These are phyloP conservation scores for Hortiboletus campestris DNA, from an alignment of 768 basidiomycete species.

Conservation along the genomic window DNA sequence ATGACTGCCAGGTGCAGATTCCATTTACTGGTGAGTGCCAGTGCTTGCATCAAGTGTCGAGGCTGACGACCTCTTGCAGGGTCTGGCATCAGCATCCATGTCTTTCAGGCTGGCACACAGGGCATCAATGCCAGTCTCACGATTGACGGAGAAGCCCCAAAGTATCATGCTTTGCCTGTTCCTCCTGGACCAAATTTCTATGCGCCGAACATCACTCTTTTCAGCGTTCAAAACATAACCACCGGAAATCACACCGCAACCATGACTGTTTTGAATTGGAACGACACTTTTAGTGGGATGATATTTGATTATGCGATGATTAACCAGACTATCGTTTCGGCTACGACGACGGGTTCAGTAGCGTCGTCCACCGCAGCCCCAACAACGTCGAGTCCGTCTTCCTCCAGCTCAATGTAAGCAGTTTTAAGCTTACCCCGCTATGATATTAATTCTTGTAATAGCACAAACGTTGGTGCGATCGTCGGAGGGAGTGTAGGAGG, in stretches of 20 bases:
- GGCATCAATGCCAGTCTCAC: constrained; percentile 16
- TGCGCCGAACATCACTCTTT: constrained; percentile 13
- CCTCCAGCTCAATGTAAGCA: neutral
- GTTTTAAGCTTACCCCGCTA: no score
- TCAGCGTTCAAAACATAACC: constrained; percentile 9
- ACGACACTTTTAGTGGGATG: constrained; percentile 12
- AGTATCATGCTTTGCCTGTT: constrained; percentile 3
- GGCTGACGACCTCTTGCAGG: constrained; percentile 5
- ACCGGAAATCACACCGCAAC: constrained; percentile 15
- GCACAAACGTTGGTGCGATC: constrained; percentile 8
- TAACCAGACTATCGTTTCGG: constrained; percentile 14
- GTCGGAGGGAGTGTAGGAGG: constrained; percentile 15
- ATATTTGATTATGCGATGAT: constrained; percentile 20
- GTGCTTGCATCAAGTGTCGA: neutral
- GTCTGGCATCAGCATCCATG: constrained; percentile 18
- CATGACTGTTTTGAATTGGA: constrained; percentile 14
- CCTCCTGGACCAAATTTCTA: constrained; percentile 15
- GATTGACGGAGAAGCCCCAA: constrained; percentile 9
- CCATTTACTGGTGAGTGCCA: constrained; percentile 11
- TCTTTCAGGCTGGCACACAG: constrained; percentile 18
- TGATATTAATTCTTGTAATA: neutral
- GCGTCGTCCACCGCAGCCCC: neutral
- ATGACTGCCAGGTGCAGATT: constrained; percentile 16
- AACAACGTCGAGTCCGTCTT: neutral
- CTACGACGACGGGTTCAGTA: neutral